Conservation (phyloP, 2,329 filamentous ascomycete species). For the Aspergillus calidoustus region DNA sequence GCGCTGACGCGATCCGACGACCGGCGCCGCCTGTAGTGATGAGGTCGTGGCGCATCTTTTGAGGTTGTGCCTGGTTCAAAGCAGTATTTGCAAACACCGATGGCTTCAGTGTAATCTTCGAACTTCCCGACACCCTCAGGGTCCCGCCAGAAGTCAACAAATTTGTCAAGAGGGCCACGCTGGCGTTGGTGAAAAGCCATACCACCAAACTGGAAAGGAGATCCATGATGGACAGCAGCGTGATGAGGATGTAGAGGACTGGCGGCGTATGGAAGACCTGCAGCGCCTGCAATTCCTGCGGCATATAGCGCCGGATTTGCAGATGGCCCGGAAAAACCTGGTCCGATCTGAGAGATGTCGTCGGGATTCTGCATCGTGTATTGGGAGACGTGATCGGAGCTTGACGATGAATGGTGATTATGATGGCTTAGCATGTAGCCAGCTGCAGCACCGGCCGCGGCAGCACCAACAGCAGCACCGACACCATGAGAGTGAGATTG, state of each 20-base stretch:
- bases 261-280: constrained; percentile 43
- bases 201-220: constrained; percentile 37
- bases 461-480: constrained; percentile 41
- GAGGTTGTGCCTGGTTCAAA: constrained; percentile 64
- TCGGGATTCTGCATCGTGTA: constrained; percentile 39
- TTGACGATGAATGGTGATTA: constrained; percentile 37
- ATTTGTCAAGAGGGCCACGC: constrained; percentile 58
- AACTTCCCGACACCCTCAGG: constrained; percentile 68
- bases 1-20: constrained; percentile 52
- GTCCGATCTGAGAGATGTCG: constrained; percentile 24
- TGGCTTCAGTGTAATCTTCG: constrained; percentile 70
- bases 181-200: constrained; percentile 58
- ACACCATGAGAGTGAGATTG: constrained; percentile 39
- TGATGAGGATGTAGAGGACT: constrained; percentile 37
- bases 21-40: constrained; percentile 57
- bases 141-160: constrained; percentile 66
- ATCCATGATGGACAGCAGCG: constrained; percentile 34
- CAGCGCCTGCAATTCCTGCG: constrained; percentile 35
- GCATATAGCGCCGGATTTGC: constrained; percentile 19
- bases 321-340: constrained; percentile 20
- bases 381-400: constrained; percentile 34
- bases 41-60: constrained; percentile 63
- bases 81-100: constrained; percentile 68
- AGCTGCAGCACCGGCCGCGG: constrained; percentile 47
- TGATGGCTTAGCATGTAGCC: constrained; percentile 46